Percentiles rank a stretch among this genome's conserved stretches.
Evolutionary conservation across 2,329 filamentous ascomycete species (phyloP).

Genomic region (Colletotrichum musae): DNA sequence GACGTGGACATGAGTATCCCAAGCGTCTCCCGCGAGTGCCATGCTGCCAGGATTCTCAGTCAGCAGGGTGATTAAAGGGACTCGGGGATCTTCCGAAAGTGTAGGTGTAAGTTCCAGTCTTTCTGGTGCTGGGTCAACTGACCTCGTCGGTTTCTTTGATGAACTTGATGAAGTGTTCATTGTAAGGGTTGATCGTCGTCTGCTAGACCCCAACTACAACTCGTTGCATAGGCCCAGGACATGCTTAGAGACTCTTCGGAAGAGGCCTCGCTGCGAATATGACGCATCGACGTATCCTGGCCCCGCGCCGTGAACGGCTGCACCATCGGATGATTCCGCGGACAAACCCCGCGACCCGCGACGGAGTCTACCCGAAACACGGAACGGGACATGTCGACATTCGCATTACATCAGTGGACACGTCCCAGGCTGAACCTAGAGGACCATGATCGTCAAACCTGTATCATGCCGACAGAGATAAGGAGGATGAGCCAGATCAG

Average conservation of each 20-base stretch:
- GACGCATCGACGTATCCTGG: neutral
- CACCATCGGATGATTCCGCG: neutral
- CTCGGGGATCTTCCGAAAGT: no score
- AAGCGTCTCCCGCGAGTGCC: constrained; percentile 2
- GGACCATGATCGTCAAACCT: no score
- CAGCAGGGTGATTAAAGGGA: no score
- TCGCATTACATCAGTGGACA: no score
- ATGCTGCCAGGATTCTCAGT: neutral
- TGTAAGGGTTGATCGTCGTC: neutral
- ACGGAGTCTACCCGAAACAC: neutral
- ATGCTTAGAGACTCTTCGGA: neutral
- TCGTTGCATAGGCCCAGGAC: neutral
- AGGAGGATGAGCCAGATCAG: no score
- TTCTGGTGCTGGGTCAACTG: neutral
- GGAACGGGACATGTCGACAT: no score
- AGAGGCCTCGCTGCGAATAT: neutral
- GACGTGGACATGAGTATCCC: constrained; percentile 39
- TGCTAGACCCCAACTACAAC: fast-evolving
- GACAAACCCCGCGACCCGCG: neutral
- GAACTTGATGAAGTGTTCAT: neutral
- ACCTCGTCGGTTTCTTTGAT: neutral
- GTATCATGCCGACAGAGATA: no score
- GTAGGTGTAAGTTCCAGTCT: neutral
- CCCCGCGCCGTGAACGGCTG: neutral
- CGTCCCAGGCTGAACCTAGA: no score